Conservation (phyloP, 345 rosid genomes). For the Brassica incana region DNA sequence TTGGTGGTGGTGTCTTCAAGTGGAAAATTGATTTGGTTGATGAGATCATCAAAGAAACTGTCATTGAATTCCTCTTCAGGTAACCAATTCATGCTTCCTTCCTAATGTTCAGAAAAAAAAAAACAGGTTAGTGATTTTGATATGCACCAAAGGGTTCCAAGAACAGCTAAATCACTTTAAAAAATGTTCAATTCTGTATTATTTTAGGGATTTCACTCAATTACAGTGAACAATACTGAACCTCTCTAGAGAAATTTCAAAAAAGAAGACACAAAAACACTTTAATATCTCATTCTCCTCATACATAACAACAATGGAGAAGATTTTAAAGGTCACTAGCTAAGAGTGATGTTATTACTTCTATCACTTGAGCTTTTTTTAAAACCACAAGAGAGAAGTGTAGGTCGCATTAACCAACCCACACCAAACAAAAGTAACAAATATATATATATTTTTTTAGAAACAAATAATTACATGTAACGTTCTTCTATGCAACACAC, state of each 20-base stretch:
- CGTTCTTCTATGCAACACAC: slow-evolving; percentile 25
- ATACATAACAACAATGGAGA: slow-evolving; percentile 7
- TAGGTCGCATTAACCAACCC: slow-evolving; percentile 5
- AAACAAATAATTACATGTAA: neutral
- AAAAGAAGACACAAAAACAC: neutral
- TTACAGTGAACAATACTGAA: too few species aligned
- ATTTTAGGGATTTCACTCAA: too few species aligned
- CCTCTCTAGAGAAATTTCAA: too few species aligned
- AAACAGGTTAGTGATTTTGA: neutral
- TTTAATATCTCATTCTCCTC: neutral
- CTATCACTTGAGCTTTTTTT: neutral
- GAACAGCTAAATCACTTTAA: neutral
- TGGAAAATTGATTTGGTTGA: slow-evolving; percentile 55
- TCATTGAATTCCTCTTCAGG: slow-evolving; percentile 57
- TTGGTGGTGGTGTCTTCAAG: slow-evolving; percentile 49
- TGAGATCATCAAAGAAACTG: slow-evolving; percentile 60
- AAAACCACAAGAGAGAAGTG: neutral
- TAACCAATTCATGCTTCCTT: slow-evolving; percentile 45
- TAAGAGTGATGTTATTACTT: neutral
- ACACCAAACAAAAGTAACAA: neutral
- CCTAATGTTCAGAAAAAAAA: neutral
- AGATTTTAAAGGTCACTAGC: neutral
- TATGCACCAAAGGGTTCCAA: neutral
- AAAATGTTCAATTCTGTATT: too few species aligned
- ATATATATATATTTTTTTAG: neutral